phyloP scores from a whole-genome alignment of 1,139 yeast genomes.

The Geotrichum bryndzae region DNA sequence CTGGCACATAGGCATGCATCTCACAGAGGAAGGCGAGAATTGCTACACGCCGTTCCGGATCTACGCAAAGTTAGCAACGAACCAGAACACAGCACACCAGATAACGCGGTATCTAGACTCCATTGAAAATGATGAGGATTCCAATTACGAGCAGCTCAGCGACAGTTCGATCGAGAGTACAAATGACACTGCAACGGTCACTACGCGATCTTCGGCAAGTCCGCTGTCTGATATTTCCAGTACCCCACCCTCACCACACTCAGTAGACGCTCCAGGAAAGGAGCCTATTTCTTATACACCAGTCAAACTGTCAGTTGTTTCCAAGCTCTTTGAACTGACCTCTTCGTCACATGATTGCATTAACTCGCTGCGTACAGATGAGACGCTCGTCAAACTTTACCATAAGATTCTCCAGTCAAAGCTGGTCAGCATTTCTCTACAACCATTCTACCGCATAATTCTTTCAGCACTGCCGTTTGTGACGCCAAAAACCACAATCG shows the following conservation, averaged over 20 bases:
- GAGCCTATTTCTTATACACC: background rate
- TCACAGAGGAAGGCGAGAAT: conserved; percentile 7
- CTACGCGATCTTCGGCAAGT: background rate
- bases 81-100: background rate
- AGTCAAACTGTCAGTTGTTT: background rate
- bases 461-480: conserved; percentile 2
- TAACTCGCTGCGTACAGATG: background rate
- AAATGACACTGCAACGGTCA: background rate
- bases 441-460: conserved; percentile 11
- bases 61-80: background rate
- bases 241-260: background rate
- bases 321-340: background rate
- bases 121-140: background rate
- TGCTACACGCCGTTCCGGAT: background rate
- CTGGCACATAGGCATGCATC: conserved; percentile 15
- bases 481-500: background rate
- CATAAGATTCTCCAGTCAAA: conserved; percentile 12
- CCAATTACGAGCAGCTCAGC: background rate
- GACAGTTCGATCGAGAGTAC: background rate
- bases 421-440: conserved; percentile 12
- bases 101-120: background rate
- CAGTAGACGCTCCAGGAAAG: background rate
- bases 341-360: background rate
- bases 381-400: conserved; percentile 10
- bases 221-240: background rate